Conservation (phyloP, 192 early-diverging fungal genomes). For the Piromyces sp. region DNA sequence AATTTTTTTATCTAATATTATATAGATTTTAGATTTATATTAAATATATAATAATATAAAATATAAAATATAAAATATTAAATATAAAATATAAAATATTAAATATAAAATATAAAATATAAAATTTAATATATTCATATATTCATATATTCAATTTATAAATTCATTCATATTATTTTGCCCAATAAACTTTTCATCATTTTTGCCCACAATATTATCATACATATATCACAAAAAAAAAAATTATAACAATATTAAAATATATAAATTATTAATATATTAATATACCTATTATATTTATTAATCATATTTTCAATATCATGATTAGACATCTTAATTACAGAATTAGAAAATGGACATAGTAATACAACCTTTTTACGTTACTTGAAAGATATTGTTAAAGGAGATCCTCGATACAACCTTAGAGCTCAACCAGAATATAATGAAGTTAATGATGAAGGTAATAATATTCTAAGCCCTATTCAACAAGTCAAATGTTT, state of each 20-base stretch:
- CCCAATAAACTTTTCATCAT: no score
- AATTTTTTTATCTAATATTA: no score
- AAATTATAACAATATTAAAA: no score
- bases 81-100: no score
- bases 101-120: no score
- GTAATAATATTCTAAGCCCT: background rate
- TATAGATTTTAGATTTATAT: background rate
- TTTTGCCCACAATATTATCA: no score
- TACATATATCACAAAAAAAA: no score
- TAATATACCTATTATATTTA: conserved; percentile 7
- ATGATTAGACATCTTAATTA: conserved; percentile 5
- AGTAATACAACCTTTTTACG: conserved; percentile 28
- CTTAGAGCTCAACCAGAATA: conserved; percentile 20
- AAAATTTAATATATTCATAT: no score
- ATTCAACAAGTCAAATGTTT: conserved; percentile 47
- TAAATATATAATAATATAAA: background rate
- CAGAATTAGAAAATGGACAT: conserved; percentile 46
- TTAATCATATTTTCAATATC: conserved; percentile 15
- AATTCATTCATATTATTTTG: no score
- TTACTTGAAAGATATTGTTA: conserved; percentile 17
- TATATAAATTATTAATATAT: no score
- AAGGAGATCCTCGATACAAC: conserved; percentile 24
- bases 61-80: no score
- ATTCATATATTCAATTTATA: no score
- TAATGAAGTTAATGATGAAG: conserved; percentile 26